These are phyloP conservation scores for Malassezia nana DNA, from an alignment of 1,284 basidiomycete genomes.

Conservation along the genomic window DNA sequence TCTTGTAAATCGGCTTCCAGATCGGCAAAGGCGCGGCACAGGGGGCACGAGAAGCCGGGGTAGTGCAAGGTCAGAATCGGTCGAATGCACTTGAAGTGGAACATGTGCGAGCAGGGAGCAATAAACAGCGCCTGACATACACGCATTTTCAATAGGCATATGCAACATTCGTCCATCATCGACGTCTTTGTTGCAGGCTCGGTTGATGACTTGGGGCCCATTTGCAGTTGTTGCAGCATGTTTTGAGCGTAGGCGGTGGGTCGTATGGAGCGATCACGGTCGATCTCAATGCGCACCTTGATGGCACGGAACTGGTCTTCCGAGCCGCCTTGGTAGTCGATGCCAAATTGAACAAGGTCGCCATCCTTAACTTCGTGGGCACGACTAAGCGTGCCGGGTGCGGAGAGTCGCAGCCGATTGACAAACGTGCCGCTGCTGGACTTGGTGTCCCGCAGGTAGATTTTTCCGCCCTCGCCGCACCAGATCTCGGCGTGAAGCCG, in stretches of 20 bases:
- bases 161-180: conserved; percentile 42
- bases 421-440: conserved; percentile 86
- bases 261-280: conserved; percentile 71
- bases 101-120: conserved; percentile 72
- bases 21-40: conserved; percentile 74
- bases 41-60: conserved; percentile 86
- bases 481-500: conserved; percentile 90
- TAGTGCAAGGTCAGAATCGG: conserved; percentile 75
- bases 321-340: conserved; percentile 93
- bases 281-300: conserved; percentile 81
- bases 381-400: conserved; percentile 65
- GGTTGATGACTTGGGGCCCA: conserved; percentile 6
- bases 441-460: conserved; percentile 84
- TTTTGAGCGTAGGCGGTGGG: conserved; percentile 87
- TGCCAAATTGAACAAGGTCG: conserved; percentile 87
- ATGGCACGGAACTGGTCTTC: conserved; percentile 97
- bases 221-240: conserved; percentile 69
- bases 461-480: conserved; percentile 59
- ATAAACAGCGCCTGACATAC: conserved; percentile 95
- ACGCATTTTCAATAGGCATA: conserved; percentile 70
- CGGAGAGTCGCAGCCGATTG: conserved; percentile 80
- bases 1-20: conserved; percentile 87
- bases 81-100: conserved; percentile 96
- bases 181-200: not conserved
- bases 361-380: conserved; percentile 79